Evolutionary conservation across 2,329 filamentous ascomycete species (phyloP).

Genomic region (Aspergillus sp.): DNA sequence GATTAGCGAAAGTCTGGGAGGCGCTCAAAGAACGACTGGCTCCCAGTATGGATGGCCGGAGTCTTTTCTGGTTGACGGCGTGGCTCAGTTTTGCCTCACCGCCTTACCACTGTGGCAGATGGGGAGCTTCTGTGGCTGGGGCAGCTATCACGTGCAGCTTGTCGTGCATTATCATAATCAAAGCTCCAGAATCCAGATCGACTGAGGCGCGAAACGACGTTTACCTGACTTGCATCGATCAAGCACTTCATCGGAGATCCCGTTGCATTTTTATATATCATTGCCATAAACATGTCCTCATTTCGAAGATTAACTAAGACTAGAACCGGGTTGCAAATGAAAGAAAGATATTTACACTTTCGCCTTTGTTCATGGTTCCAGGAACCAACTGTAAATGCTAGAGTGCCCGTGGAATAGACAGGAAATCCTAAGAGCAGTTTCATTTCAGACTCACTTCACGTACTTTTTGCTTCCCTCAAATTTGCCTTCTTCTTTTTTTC

Average conservation of each 20-base stretch:
- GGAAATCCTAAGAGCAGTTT: background rate
- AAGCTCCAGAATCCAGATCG: background rate
- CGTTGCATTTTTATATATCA: background rate
- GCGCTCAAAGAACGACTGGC: constrained; percentile 5
- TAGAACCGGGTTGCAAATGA: background rate
- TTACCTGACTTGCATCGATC: background rate
- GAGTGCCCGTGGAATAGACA: background rate
- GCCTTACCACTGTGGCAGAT: background rate
- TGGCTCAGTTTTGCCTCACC: constrained; percentile 7
- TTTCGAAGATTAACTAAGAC: no score
- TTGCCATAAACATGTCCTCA: background rate
- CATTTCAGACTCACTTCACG: background rate
- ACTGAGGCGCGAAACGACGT: background rate
- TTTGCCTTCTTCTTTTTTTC: background rate
- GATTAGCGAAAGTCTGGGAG: background rate
- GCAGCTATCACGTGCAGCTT: background rate
- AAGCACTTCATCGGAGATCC: background rate
- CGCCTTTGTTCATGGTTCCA: background rate
- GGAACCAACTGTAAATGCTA: background rate
- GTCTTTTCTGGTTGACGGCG: constrained; percentile 9
- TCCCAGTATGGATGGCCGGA: constrained; percentile 5
- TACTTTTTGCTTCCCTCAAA: background rate
- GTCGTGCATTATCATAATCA: background rate
- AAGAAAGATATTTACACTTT: background rate
- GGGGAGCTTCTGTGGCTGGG: constrained; percentile 1